These are phyloP conservation scores for Acanthamoeba royreba DNA, from an alignment of 208 protist genomes.

Conservation along the genomic window DNA sequence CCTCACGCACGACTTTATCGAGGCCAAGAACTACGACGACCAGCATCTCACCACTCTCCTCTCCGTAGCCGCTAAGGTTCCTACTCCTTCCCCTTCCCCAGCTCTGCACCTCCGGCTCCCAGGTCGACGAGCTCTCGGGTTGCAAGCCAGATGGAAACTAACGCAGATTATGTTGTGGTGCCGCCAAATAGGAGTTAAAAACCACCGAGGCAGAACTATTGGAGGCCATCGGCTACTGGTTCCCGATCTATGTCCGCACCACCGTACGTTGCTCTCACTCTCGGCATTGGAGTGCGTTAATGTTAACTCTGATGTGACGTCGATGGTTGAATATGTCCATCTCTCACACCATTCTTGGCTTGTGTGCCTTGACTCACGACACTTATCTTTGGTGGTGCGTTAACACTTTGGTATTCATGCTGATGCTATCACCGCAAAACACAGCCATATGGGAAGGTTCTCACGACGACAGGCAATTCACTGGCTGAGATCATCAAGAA, in stretches of 20 bases:
- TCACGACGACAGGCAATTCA: neutral
- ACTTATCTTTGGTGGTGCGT: neutral
- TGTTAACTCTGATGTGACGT: too few species aligned
- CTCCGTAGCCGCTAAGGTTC: neutral
- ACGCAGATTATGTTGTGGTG: neutral
- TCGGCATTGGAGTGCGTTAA: too few species aligned
- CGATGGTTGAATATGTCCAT: too few species aligned
- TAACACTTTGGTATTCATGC: too few species aligned
- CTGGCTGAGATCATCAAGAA: constrained; percentile 38
- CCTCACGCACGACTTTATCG: neutral
- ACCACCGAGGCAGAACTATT: neutral
- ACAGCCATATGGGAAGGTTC: constrained; percentile 32
- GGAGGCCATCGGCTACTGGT: constrained; percentile 34
- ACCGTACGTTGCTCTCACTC: neutral
- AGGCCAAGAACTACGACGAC: constrained; percentile 26
- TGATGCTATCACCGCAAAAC: too few species aligned
- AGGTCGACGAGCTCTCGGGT: too few species aligned
- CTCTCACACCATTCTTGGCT: neutral
- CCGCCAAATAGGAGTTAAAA: neutral
- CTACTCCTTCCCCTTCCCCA: neutral
- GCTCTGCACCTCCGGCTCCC: neutral
- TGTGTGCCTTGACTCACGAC: neutral
- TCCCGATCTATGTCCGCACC: neutral
- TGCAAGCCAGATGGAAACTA: neutral
- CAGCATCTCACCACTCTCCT: neutral